phyloP scores from a whole-genome alignment of 2,329 filamentous ascomycete species.

The Waltergamsia citrina region DNA sequence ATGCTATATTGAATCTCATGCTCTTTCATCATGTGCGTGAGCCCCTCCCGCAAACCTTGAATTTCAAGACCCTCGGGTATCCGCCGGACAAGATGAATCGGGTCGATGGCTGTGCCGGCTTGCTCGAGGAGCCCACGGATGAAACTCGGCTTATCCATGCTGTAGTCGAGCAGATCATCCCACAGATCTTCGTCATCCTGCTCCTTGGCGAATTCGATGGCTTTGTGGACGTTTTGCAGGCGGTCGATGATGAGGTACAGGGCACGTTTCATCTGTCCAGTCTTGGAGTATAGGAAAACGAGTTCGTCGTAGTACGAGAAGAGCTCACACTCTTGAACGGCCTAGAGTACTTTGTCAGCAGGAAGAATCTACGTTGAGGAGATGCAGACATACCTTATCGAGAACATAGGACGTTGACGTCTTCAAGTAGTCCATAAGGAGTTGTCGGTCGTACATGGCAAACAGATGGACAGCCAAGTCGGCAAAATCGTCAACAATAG shows the following conservation, averaged over 20 bases:
- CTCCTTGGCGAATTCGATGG: slow-evolving; percentile 89
- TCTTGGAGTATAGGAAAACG: slow-evolving; percentile 94
- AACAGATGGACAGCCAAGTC: slow-evolving; percentile 83
- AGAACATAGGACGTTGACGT: slow-evolving; percentile 82
- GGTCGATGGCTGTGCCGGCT: slow-evolving; percentile 88
- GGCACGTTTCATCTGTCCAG: slow-evolving; percentile 84
- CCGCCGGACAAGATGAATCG: slow-evolving; percentile 77
- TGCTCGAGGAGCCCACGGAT: slow-evolving; percentile 88
- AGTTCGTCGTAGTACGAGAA: slow-evolving; percentile 80
- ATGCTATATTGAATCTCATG: slow-evolving; percentile 94
- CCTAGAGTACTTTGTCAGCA: slow-evolving; percentile 30
- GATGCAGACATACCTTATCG: slow-evolving; percentile 45
- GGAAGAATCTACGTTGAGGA: background rate
- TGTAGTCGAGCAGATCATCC: slow-evolving; percentile 90
- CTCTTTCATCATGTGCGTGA: slow-evolving; percentile 87
- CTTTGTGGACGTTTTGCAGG: slow-evolving; percentile 83
- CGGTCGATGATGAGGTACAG: slow-evolving; percentile 89
- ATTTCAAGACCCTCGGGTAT: slow-evolving; percentile 94
- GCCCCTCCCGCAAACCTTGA: slow-evolving; percentile 76
- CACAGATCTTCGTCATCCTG: slow-evolving; percentile 88
- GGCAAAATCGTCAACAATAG: slow-evolving; percentile 76
- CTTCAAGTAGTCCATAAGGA: slow-evolving; percentile 83
- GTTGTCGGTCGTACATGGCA: slow-evolving; percentile 66
- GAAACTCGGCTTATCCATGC: slow-evolving; percentile 95
- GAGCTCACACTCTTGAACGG: slow-evolving; percentile 67